Percentiles rank a stretch among this genome's conserved stretches.
phyloP scores from a whole-genome alignment of 2,329 filamentous ascomycete genomes.

The Stenocarpella maydis region DNA sequence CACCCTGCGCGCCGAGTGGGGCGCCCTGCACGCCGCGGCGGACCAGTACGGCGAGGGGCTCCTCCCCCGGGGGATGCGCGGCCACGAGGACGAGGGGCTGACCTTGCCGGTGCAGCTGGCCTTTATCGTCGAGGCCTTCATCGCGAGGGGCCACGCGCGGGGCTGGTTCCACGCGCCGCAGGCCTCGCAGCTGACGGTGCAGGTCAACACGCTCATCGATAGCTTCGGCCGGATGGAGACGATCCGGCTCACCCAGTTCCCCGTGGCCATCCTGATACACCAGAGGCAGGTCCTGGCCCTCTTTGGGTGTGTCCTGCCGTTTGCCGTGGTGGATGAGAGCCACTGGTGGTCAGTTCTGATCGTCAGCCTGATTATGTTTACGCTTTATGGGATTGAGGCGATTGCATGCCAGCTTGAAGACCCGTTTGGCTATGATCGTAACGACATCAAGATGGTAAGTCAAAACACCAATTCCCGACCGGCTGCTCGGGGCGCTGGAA shows the following conservation, averaged over 20 bases:
- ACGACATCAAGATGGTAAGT: conserved; percentile 26
- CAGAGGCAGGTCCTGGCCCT: conserved; percentile 27
- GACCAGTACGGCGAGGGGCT: conserved; percentile 18
- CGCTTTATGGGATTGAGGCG: conserved; percentile 22
- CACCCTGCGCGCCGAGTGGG: conserved; percentile 27
- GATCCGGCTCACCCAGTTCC: conserved; percentile 22
- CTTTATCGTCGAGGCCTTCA: conserved; percentile 22
- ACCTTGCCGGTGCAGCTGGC: conserved; percentile 22
- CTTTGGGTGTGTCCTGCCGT: conserved; percentile 24
- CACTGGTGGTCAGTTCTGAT: conserved; percentile 29
- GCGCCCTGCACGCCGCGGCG: not conserved
- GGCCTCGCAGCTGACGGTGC: conserved; percentile 28
- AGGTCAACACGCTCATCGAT: conserved; percentile 22
- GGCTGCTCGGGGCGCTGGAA: no score
- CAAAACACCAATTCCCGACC: no score
- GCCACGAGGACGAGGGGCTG: conserved; percentile 25
- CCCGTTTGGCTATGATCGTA: conserved; percentile 24
- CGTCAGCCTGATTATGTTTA: conserved; percentile 16
- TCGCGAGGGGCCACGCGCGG: conserved; percentile 19
- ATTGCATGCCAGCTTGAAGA: conserved; percentile 28
- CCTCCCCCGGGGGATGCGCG: not conserved
- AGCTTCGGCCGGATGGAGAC: conserved; percentile 25
- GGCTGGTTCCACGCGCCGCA: conserved; percentile 28
- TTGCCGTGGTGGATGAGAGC: conserved; percentile 27
- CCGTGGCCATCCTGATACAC: conserved; percentile 26